phyloP scores from a whole-genome alignment of 495 filamentous ascomycete species.

The Oidiodendron maius region DNA sequence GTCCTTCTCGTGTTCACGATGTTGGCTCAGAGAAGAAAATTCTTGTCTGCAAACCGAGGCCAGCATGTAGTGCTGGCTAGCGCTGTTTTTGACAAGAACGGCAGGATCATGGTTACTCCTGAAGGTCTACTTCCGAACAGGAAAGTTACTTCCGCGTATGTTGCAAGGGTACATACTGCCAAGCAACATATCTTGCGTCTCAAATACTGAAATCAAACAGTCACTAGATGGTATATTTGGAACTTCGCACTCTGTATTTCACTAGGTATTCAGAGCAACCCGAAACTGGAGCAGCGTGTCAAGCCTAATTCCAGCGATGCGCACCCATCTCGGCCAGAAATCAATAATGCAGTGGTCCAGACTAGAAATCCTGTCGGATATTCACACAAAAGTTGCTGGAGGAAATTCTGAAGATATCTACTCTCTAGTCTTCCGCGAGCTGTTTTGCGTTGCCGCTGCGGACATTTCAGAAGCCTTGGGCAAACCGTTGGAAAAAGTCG shows the following conservation, averaged over 20 bases:
- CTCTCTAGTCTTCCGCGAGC: constrained; percentile 71
- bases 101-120: constrained; percentile 70
- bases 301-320: not conserved
- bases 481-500: constrained; percentile 55
- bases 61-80: constrained; percentile 75
- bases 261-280: constrained; percentile 80
- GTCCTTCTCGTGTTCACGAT: constrained; percentile 37
- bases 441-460: constrained; percentile 77
- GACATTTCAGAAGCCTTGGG: constrained; percentile 63
- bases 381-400: constrained; percentile 29
- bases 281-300: constrained; percentile 65
- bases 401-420: constrained; percentile 55
- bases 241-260: constrained; percentile 72
- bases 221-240: constrained; percentile 72
- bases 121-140: constrained; percentile 73
- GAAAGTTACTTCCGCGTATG: constrained; percentile 73
- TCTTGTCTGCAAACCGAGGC: constrained; percentile 55
- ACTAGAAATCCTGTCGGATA: constrained; percentile 1
- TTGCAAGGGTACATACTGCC: constrained; percentile 47
- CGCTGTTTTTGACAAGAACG: constrained; percentile 69
- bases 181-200: not conserved
- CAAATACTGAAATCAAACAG: constrained; percentile 21
- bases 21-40: constrained; percentile 25
- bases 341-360: not conserved
- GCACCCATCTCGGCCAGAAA: constrained; percentile 13